Evolutionary conservation across 148 eudicot species (phyloP).

Genomic region (Rhododendron griersonianum): DNA sequence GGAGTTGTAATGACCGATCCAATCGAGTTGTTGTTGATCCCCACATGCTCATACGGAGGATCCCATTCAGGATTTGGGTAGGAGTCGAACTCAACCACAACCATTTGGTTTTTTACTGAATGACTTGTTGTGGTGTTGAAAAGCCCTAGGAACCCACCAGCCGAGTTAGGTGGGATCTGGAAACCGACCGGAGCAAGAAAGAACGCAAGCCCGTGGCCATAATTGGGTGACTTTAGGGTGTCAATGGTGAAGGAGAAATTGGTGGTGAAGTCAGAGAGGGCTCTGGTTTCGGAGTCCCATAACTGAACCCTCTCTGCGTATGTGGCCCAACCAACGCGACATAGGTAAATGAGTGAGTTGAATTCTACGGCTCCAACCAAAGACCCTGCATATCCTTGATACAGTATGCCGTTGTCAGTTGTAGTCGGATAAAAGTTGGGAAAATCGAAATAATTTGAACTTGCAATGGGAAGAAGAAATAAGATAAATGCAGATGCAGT

Average conservation of each 20-base stretch:
- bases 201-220: conserved; percentile 49
- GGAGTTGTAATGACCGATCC: conserved; percentile 16
- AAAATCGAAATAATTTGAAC: too few relatives aligned
- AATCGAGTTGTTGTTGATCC: conserved; percentile 50
- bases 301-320: conserved; percentile 26
- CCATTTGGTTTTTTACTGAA: conserved; percentile 24
- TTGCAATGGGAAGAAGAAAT: too few relatives aligned
- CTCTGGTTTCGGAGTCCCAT: conserved; percentile 22
- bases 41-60: conserved; percentile 35
- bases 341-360: conserved; percentile 16
- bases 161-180: conserved; percentile 45
- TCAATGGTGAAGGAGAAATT: conserved; percentile 42
- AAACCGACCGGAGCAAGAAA: conserved; percentile 41
- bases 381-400: conserved; percentile 21
- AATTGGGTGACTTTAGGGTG: conserved; percentile 1
- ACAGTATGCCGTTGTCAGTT: too few relatives aligned
- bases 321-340: conserved; percentile 34
- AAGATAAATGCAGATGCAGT: too few relatives aligned
- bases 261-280: conserved; percentile 16
- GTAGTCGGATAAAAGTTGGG: neutral
- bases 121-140: conserved; percentile 38
- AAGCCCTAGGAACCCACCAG: conserved; percentile 44
- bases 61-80: neutral
- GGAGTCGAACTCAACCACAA: neutral
- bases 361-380: conserved; percentile 32